Conservation (phyloP, 2,329 filamentous ascomycete species). For the Aspergillus sp. region DNA sequence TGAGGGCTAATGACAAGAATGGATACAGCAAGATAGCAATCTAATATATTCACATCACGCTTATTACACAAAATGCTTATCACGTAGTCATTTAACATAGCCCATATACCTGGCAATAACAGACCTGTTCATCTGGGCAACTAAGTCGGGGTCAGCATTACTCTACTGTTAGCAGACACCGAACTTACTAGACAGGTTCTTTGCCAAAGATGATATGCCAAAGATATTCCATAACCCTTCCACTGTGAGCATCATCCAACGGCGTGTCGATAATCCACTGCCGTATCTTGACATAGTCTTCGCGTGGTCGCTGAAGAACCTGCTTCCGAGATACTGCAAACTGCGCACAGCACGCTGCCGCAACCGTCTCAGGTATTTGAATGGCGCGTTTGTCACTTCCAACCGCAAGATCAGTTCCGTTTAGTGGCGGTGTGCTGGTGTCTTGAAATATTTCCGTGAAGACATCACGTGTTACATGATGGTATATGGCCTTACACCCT, state of each 20-base stretch:
- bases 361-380: slow-evolving; percentile 52
- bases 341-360: slow-evolving; percentile 66
- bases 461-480: slow-evolving; percentile 39
- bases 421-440: slow-evolving; percentile 39
- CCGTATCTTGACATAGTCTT: slow-evolving; percentile 59
- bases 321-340: slow-evolving; percentile 61
- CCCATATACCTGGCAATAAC: slow-evolving; percentile 41
- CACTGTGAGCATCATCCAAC: slow-evolving; percentile 58
- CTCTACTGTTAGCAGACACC: background rate
- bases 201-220: slow-evolving; percentile 62
- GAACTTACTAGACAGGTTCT: slow-evolving; percentile 42
- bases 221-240: slow-evolving; percentile 65
- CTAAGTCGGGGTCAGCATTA: too few relatives aligned
- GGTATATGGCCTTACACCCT: slow-evolving; percentile 50
- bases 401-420: slow-evolving; percentile 18
- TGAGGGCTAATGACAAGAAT: background rate
- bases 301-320: slow-evolving; percentile 50
- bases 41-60: too few relatives aligned
- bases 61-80: too few relatives aligned
- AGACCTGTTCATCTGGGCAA: slow-evolving; percentile 38
- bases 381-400: slow-evolving; percentile 27
- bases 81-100: slow-evolving; percentile 25
- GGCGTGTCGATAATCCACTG: slow-evolving; percentile 62
- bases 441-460: slow-evolving; percentile 43
- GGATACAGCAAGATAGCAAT: background rate